phyloP scores from a whole-genome alignment of 148 eudicot genomes.

The Silene conica region DNA sequence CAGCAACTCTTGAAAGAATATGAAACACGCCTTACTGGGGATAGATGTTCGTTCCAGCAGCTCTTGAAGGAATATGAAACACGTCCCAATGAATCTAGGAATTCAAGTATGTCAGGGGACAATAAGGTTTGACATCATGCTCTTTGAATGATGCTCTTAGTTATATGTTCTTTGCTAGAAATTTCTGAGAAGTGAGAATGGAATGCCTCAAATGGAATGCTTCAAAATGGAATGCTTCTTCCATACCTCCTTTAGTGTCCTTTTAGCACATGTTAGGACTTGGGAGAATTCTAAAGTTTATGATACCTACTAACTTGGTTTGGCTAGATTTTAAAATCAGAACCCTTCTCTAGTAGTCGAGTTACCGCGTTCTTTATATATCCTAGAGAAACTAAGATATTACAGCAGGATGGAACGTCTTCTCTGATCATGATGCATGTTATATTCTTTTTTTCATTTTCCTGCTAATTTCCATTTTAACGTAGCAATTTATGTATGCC shows the following conservation, averaged over 20 bases:
- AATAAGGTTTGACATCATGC: conserved; percentile 23
- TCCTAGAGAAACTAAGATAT: background rate
- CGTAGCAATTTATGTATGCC: background rate
- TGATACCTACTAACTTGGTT: background rate
- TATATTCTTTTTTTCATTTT: background rate
- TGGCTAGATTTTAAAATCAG: background rate
- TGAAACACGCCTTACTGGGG: conserved; percentile 36
- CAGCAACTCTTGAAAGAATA: conserved; percentile 39
- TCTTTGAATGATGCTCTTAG: background rate
- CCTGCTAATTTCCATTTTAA: background rate
- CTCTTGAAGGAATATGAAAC: conserved; percentile 37
- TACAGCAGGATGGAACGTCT: background rate
- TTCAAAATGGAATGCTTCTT: background rate
- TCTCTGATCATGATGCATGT: background rate
- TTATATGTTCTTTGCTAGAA: background rate
- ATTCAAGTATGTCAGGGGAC: background rate
- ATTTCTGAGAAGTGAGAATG: background rate
- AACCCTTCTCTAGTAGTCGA: background rate
- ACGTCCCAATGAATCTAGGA: conserved; percentile 34
- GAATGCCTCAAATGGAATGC: background rate
- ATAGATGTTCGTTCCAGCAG: conserved; percentile 23
- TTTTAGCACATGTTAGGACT: background rate
- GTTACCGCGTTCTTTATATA: background rate
- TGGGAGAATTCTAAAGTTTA: background rate
- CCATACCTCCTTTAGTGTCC: background rate